Evolutionary conservation across 2,329 filamentous ascomycete species (phyloP).

Genomic region (Drechslerella stenobrocha): DNA sequence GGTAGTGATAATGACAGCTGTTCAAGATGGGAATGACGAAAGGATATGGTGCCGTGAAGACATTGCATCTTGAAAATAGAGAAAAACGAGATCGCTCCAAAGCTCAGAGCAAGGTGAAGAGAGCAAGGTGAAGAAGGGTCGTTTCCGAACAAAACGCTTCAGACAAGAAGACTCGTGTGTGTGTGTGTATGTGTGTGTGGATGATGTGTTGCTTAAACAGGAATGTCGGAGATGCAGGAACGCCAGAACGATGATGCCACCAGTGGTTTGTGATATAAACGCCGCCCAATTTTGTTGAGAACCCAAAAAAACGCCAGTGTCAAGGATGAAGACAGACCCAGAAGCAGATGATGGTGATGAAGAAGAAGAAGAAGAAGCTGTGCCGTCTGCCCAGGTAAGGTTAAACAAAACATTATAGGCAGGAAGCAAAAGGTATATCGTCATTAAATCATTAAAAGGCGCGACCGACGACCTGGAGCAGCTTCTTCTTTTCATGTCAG

Average conservation of each 20-base stretch:
- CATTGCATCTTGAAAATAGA: conserved; percentile 5
- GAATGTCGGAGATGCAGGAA: conserved; percentile 28
- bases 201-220: conserved; percentile 17
- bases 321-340: conserved; percentile 46
- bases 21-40: conserved; percentile 3
- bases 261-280: conserved; percentile 35
- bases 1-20: conserved; percentile 9
- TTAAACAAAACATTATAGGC: conserved; percentile 12
- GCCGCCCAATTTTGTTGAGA: conserved; percentile 48
- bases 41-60: conserved; percentile 3
- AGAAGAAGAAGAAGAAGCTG: conserved; percentile 16
- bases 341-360: conserved; percentile 6
- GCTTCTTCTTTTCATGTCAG: conserved; percentile 32
- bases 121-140: background rate
- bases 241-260: conserved; percentile 45
- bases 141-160: conserved; percentile 21
- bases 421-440: conserved; percentile 32
- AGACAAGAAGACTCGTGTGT: conserved; percentile 6
- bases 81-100: conserved; percentile 2
- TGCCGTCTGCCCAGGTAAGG: conserved; percentile 16
- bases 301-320: conserved; percentile 47
- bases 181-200: conserved; percentile 10
- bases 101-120: conserved; percentile 2
- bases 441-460: conserved; percentile 47
- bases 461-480: conserved; percentile 11